Percentiles rank a stretch among this genome's conserved stretches.
Evolutionary conservation across 179 eudicot species (phyloP).

Genomic region (Beta lomatogona): DNA sequence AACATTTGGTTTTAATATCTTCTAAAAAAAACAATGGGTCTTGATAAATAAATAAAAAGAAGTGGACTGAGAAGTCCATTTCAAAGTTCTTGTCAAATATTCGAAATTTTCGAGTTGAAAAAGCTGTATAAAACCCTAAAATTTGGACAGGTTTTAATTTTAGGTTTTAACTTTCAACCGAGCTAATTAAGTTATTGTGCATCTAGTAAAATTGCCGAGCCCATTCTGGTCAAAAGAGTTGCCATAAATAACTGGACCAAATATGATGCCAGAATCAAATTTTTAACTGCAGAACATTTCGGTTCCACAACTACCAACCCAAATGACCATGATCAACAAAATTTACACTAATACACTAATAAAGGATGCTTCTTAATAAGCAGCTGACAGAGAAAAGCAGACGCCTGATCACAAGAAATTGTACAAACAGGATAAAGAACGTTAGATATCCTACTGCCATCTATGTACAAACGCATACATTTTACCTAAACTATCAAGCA

Average conservation of each 20-base stretch:
- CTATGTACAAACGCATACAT: constrained; percentile 3
- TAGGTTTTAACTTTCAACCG: neutral
- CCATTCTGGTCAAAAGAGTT: too few relatives aligned
- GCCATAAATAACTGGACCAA: neutral
- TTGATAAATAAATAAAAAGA: too few relatives aligned
- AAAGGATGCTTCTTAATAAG: neutral
- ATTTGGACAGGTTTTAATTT: too few relatives aligned
- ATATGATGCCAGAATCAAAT: neutral
- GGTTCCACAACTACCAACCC: neutral
- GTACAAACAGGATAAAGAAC: neutral
- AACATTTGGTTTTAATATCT: too few relatives aligned
- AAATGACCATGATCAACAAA: neutral
- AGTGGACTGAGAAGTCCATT: neutral
- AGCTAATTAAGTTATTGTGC: neutral
- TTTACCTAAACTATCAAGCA: constrained; percentile 13
- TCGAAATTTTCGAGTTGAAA: neutral
- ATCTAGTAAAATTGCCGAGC: too few relatives aligned
- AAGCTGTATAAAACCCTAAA: too few relatives aligned
- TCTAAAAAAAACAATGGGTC: too few relatives aligned
- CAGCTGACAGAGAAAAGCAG: neutral
- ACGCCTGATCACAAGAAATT: neutral
- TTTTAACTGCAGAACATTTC: neutral
- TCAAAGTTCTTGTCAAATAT: neutral
- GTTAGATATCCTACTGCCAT: neutral
- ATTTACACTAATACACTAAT: neutral